These are phyloP conservation scores for Mayamaea pseudoterrestris DNA, from an alignment of 108 stramenopile species.

Conservation along the genomic window DNA sequence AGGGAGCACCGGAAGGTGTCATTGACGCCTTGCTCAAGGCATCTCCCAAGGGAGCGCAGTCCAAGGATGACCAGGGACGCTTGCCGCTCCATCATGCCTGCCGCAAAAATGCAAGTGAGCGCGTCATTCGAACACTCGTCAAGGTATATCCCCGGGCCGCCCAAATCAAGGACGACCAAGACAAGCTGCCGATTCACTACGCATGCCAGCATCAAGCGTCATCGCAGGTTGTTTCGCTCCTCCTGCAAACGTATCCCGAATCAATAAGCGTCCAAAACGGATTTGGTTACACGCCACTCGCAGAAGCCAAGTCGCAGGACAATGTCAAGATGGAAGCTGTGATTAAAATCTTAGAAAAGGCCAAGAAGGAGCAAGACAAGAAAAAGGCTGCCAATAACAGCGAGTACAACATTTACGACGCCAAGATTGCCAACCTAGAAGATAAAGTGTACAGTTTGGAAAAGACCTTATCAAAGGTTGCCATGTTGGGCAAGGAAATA, in stretches of 20 bases:
- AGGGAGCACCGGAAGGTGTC: constrained; percentile 65
- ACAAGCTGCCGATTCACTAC: constrained; percentile 80
- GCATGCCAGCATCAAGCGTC: constrained; percentile 68
- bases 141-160: constrained; percentile 75
- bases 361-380: constrained; percentile 61
- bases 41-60: constrained; percentile 73
- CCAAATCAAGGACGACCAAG: constrained; percentile 80
- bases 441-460: constrained; percentile 35
- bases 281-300: constrained; percentile 76
- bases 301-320: constrained; percentile 54
- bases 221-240: constrained; percentile 39
- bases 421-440: constrained; percentile 25
- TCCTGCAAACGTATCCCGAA: constrained; percentile 71
- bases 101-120: constrained; percentile 61
- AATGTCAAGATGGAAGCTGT: constrained; percentile 62
- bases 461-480: constrained; percentile 17
- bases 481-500: constrained; percentile 30
- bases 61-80: constrained; percentile 79
- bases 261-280: constrained; percentile 73
- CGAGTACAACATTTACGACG: constrained; percentile 22
- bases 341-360: constrained; percentile 61
- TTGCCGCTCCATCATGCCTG: constrained; percentile 74
- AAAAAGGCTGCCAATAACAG: constrained; percentile 17
- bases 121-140: constrained; percentile 53
- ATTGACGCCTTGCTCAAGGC: constrained; percentile 66